Evolutionary conservation across 2,329 filamentous ascomycete species (phyloP).

Genomic region (Blastomyces parvus): DNA sequence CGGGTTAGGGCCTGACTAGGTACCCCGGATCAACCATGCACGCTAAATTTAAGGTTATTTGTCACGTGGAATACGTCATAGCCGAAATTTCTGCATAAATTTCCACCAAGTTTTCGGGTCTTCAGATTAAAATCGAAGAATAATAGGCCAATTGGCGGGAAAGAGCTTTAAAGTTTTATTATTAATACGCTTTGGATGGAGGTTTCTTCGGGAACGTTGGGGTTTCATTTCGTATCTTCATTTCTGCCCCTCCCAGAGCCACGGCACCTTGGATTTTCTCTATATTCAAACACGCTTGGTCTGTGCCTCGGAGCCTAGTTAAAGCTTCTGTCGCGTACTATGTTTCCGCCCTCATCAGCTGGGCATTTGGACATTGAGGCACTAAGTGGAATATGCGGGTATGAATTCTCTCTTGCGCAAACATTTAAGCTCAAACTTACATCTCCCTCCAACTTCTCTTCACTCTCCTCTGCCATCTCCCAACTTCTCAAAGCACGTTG

Average conservation of each 20-base stretch:
- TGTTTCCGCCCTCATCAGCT: constrained; percentile 31
- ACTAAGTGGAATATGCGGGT: constrained; percentile 86
- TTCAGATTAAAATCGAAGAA: not conserved
- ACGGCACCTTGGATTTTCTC: not conserved
- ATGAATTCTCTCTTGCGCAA: constrained; percentile 22
- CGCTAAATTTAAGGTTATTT: not conserved
- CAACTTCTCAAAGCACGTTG: not conserved
- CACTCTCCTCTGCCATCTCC: not conserved
- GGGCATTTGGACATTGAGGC: constrained; percentile 73
- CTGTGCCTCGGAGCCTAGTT: not conserved
- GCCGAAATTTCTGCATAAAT: not conserved
- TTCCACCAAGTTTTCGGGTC: not conserved
- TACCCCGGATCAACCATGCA: not conserved
- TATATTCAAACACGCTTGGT: not conserved
- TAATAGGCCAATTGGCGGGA: not conserved
- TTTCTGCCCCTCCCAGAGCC: not conserved
- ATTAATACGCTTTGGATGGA: not conserved
- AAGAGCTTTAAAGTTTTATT: not conserved
- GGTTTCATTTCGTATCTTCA: not conserved
- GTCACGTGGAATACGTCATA: not conserved
- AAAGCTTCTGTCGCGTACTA: constrained; percentile 8
- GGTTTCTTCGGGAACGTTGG: not conserved
- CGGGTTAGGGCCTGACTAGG: too few species aligned
- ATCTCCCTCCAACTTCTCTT: not conserved
- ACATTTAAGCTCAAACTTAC: too few species aligned